A percentile compares a stretch with the other conserved stretches of the same genome.
Conservation (phyloP, 768 basidiomycete genomes). For the Tephrocybe rancida region DNA sequence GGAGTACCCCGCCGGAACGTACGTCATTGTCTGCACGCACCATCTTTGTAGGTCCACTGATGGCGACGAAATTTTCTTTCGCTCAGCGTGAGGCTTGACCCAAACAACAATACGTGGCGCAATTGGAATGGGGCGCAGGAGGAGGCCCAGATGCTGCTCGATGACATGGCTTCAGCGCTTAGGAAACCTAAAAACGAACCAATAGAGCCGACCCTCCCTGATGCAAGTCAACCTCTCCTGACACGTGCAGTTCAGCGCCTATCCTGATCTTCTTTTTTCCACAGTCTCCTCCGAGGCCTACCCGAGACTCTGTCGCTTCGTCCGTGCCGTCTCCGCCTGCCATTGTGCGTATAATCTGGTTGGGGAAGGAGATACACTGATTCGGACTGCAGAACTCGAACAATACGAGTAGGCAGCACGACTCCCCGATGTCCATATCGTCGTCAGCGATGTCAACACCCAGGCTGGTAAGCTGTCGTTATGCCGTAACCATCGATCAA, state of each 20-base stretch:
- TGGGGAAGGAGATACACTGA: neutral
- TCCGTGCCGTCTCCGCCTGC: slow-evolving; percentile 1
- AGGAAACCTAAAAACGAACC: slow-evolving; percentile 20
- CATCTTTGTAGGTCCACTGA: neutral
- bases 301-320: slow-evolving; percentile 5
- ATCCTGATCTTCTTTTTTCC: neutral
- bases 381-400: neutral
- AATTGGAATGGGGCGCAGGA: neutral
- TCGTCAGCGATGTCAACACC: slow-evolving; percentile 5
- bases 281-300: neutral
- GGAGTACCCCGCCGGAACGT: slow-evolving; percentile 8
- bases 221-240: slow-evolving; percentile 21
- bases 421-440: slow-evolving; percentile 14
- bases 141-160: slow-evolving; percentile 15
- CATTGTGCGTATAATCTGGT: neutral
- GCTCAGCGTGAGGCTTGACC: slow-evolving; percentile 4
- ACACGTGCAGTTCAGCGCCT: neutral
- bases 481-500: neutral
- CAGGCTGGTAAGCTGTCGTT: neutral
- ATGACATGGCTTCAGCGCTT: slow-evolving; percentile 12
- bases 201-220: slow-evolving; percentile 10
- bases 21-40: slow-evolving; percentile 2
- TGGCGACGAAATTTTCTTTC: neutral
- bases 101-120: slow-evolving; percentile 1
- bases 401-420: neutral